These are phyloP conservation scores for Schizopora paradoxa DNA, from an alignment of 1,284 basidiomycete genomes.

Conservation along the genomic window DNA sequence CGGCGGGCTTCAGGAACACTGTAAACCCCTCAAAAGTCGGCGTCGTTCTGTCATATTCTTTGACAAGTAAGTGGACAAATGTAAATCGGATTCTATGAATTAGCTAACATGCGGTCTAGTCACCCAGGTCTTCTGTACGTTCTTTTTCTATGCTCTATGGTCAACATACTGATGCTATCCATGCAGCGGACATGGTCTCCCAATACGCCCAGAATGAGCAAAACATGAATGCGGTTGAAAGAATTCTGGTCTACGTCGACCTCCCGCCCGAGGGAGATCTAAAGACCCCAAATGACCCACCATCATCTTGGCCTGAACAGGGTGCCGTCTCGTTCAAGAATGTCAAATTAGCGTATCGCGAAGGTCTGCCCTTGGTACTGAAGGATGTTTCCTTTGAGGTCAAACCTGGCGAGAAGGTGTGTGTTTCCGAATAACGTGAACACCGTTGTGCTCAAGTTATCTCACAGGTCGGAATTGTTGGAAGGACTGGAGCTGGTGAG, in stretches of 20 bases:
- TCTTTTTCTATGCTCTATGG: slow-evolving; percentile 3
- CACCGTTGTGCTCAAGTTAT: background rate
- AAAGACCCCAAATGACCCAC: slow-evolving; percentile 43
- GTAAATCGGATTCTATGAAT: background rate
- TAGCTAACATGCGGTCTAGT: slow-evolving; percentile 31
- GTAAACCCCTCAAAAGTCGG: slow-evolving; percentile 50
- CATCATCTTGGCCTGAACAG: slow-evolving; percentile 59
- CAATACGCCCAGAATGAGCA: slow-evolving; percentile 59
- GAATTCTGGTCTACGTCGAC: slow-evolving; percentile 54
- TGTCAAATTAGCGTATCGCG: slow-evolving; percentile 63
- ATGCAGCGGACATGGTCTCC: slow-evolving; percentile 48
- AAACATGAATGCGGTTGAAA: slow-evolving; percentile 71
- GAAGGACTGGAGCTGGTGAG: slow-evolving; percentile 63
- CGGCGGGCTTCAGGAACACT: slow-evolving; percentile 46
- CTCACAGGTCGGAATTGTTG: slow-evolving; percentile 65
- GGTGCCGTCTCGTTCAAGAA: slow-evolving; percentile 61
- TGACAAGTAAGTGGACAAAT: slow-evolving; percentile 43
- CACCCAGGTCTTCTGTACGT: slow-evolving; percentile 51
- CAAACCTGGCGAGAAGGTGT: slow-evolving; percentile 66
- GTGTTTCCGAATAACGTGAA: slow-evolving; percentile 4
- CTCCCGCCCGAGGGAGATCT: slow-evolving; percentile 44
- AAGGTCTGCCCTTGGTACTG: slow-evolving; percentile 68
- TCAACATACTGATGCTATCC: slow-evolving; percentile 6
- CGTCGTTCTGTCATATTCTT: slow-evolving; percentile 59
- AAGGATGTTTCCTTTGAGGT: slow-evolving; percentile 61